A percentile compares a stretch with the other conserved stretches of the same genome.
These are phyloP conservation scores for Fusarium udum DNA, from an alignment of 2,329 filamentous ascomycete genomes.

Conservation along the genomic window DNA sequence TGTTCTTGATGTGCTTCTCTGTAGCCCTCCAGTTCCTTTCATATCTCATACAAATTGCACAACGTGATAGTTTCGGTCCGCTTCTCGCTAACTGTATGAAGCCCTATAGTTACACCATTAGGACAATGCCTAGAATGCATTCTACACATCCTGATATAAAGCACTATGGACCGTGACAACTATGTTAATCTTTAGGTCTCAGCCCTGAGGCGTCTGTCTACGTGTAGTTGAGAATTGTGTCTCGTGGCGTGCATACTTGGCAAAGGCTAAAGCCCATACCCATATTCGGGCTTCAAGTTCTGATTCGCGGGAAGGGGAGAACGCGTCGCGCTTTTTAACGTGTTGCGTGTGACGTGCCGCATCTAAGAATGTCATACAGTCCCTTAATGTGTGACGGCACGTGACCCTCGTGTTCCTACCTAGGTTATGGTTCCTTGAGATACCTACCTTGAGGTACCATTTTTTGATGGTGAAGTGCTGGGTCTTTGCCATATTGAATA, in stretches of 20 bases:
- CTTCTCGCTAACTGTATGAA: not conserved
- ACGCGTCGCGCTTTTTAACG: slow-evolving; percentile 20
- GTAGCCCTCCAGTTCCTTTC: not conserved
- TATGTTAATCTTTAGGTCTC: not conserved
- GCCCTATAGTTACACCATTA: no score
- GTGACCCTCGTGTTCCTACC: slow-evolving; percentile 17
- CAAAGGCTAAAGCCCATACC: not conserved
- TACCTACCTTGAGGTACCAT: not conserved
- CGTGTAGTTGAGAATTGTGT: slow-evolving; percentile 2
- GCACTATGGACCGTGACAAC: not conserved
- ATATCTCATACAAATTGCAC: not conserved
- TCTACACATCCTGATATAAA: not conserved
- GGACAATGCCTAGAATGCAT: no score
- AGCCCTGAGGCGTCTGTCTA: not conserved
- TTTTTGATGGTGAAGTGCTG: not conserved
- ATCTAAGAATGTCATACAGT: slow-evolving; percentile 6
- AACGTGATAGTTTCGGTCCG: not conserved
- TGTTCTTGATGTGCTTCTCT: not conserved
- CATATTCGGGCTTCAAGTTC: not conserved
- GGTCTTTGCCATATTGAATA: slow-evolving; percentile 25
- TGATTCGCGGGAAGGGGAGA: not conserved
- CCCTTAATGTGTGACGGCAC: slow-evolving; percentile 7
- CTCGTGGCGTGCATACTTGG: not conserved
- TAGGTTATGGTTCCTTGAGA: not conserved
- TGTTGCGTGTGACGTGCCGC: not conserved